Percentiles rank a stretch among this genome's conserved stretches.
phyloP scores from a whole-genome alignment of 768 basidiomycete genomes.

The Amanita polypyramis region DNA sequence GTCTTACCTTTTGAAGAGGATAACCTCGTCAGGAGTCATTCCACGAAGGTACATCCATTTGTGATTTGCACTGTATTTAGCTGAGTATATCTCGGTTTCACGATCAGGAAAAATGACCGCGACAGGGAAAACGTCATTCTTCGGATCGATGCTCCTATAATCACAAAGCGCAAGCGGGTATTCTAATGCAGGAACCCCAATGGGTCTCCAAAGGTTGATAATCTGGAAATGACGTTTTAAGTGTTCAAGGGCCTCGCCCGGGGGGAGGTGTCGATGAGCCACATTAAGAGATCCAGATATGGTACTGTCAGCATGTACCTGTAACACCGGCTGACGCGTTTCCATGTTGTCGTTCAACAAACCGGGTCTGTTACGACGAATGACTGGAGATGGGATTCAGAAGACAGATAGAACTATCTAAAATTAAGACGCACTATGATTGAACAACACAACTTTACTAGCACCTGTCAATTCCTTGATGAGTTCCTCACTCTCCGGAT shows the following conservation, averaged over 20 bases:
- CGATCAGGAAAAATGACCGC: constrained; percentile 37
- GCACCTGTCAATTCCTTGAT: too few relatives aligned
- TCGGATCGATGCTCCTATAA: constrained; percentile 30
- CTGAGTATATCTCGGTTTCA: constrained; percentile 41
- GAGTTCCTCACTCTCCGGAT: too few relatives aligned
- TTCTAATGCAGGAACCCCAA: constrained; percentile 33
- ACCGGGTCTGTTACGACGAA: constrained; percentile 34
- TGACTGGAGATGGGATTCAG: constrained; percentile 20
- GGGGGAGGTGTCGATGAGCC: constrained; percentile 41
- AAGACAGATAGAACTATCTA: neutral
- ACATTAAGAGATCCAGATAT: constrained; percentile 29
- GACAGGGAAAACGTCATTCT: constrained; percentile 32
- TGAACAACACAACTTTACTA: too few relatives aligned
- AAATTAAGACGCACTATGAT: neutral
- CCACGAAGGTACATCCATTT: constrained; percentile 41
- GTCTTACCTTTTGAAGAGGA: constrained; percentile 44
- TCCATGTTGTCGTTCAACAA: constrained; percentile 22
- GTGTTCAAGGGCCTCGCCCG: constrained; percentile 30
- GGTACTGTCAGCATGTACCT: constrained; percentile 45
- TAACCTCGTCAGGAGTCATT: constrained; percentile 36
- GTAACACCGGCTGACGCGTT: constrained; percentile 35
- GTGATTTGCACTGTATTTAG: constrained; percentile 34
- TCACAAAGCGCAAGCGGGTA: constrained; percentile 45
- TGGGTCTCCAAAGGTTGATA: constrained; percentile 54
- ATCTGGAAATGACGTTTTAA: constrained; percentile 43